Evolutionary conservation across 768 basidiomycete genomes (phyloP).

Genomic region (Fomitopsis pulvina): DNA sequence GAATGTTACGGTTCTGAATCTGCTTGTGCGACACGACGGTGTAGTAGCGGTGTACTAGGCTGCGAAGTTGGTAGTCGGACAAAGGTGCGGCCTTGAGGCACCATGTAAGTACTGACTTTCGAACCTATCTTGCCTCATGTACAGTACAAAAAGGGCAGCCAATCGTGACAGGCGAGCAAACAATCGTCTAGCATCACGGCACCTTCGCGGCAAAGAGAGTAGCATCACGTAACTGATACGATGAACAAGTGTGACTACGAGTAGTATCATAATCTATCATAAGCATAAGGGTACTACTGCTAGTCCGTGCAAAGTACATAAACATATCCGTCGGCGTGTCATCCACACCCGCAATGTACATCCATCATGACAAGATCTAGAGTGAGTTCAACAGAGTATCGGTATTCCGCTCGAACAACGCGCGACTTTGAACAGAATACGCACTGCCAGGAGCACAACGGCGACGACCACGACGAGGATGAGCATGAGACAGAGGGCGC

Average conservation of each 20-base stretch:
- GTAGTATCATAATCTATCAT: conserved; percentile 7
- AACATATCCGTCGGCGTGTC: neutral
- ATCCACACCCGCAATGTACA: neutral
- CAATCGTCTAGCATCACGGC: too few species aligned
- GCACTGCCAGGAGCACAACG: conserved; percentile 88
- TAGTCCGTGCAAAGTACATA: conserved; percentile 5
- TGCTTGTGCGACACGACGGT: neutral
- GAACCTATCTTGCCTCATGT: too few species aligned
- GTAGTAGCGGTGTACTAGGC: too few species aligned
- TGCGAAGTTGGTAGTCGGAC: too few species aligned
- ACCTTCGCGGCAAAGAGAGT: too few species aligned
- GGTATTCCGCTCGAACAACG: conserved; percentile 20
- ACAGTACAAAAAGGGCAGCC: neutral
- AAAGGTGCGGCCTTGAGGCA: too few species aligned
- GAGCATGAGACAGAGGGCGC: conserved; percentile 87
- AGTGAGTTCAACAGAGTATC: conserved; percentile 16
- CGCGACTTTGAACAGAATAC: conserved; percentile 31
- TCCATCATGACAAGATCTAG: conserved; percentile 22
- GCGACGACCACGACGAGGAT: conserved; percentile 80
- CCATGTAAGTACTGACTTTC: too few species aligned
- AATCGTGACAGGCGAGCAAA: too few species aligned
- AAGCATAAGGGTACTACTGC: conserved; percentile 8
- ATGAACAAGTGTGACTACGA: too few species aligned
- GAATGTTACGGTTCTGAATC: neutral
- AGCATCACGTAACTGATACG: neutral